Percentiles rank a stretch among this genome's conserved stretches.
phyloP scores from a whole-genome alignment of 176 grass and related monocot species.

The Phoenix dactylifera region DNA sequence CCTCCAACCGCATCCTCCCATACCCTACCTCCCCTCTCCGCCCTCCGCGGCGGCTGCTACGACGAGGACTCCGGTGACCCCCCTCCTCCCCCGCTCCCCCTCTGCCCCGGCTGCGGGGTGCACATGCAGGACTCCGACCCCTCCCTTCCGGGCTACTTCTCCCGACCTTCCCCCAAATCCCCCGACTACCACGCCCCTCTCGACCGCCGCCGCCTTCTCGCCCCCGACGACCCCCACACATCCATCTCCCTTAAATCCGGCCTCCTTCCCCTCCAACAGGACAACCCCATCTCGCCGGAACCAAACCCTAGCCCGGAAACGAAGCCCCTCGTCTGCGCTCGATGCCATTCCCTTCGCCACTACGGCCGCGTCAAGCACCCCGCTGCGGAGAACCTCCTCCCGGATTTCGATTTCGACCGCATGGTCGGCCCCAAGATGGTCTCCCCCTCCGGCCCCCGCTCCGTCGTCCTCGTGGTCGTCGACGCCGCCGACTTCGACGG shows the following conservation, averaged over 20 bases:
- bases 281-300: slow-evolving; percentile 39
- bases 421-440: slow-evolving; percentile 52
- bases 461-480: slow-evolving; percentile 70
- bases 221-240: slow-evolving; percentile 12
- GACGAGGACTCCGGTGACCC: not conserved
- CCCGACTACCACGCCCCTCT: slow-evolving; percentile 19
- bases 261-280: not conserved
- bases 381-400: slow-evolving; percentile 42
- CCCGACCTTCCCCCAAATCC: slow-evolving; percentile 35
- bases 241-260: slow-evolving; percentile 37
- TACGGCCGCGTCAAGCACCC: slow-evolving; percentile 37
- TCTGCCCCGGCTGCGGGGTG: slow-evolving; percentile 53
- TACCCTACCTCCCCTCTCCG: not conserved
- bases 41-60: slow-evolving; percentile 13
- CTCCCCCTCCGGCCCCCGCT: slow-evolving; percentile 67
- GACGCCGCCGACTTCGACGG: slow-evolving; percentile 75
- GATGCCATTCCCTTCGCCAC: slow-evolving; percentile 75
- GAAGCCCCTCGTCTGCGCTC: slow-evolving; percentile 33
- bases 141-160: slow-evolving; percentile 61
- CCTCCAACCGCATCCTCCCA: too few relatives aligned
- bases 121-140: slow-evolving; percentile 48
- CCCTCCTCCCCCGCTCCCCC: slow-evolving; percentile 19
- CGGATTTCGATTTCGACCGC: slow-evolving; percentile 69
- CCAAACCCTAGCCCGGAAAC: too few relatives aligned
- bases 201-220: too few relatives aligned